Evolutionary conservation across 129 eudicot species (phyloP), one percentile per base, ranked within the genome.

Genomic region (Centaurea solstitialis): DNA sequence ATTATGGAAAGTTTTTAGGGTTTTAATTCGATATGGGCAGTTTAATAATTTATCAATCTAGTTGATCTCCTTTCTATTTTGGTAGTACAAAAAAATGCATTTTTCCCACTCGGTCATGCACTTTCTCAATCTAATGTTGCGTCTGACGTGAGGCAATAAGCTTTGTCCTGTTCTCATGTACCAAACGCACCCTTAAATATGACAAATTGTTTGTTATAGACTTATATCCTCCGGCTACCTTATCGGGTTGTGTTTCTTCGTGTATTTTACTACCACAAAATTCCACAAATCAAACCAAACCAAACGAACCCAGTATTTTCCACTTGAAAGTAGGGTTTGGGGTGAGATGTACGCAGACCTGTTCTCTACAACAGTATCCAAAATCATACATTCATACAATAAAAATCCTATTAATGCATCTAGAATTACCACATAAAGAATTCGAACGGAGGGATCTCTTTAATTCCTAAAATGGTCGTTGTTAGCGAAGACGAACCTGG

Each of bases 401-500:
- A 43, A 43, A 43, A 43, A 10, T 43, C 53, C 53, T 43, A 43
- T 7, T 4, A 43, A 43, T 43, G 15, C 53, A 43, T 43, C 53
- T 43, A 43, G 53, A 43, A 43, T 43, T 10, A 43, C 17, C 43
- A 13, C 24, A 20, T 15, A 70, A 37, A 71, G 9, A 30, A 23
- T 3, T 20, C 38, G 28, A 8, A 26, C 7, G 15, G n/a, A 28
- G 7, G 39, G 10, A 77, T 26, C 30, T 7, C 28, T 30, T 68
- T 45, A 10, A 8, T 68, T 45, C 30, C 73, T 53, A 43, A 65
- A 59, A 24, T 12, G 70, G 13, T 7, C 17, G 23, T 39, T 22
- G 30, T n/a, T 53, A 33, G 9, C 15, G 43, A 50, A n/a, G 57
- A 69, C 74, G 66, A 70, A 92, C 98, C 98, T 91, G 90, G 12